Percentiles rank a stretch among this genome's conserved stretches.
Conservation (phyloP, 129 eudicot species). For the Chrysanthemum lavandulifolium region DNA sequence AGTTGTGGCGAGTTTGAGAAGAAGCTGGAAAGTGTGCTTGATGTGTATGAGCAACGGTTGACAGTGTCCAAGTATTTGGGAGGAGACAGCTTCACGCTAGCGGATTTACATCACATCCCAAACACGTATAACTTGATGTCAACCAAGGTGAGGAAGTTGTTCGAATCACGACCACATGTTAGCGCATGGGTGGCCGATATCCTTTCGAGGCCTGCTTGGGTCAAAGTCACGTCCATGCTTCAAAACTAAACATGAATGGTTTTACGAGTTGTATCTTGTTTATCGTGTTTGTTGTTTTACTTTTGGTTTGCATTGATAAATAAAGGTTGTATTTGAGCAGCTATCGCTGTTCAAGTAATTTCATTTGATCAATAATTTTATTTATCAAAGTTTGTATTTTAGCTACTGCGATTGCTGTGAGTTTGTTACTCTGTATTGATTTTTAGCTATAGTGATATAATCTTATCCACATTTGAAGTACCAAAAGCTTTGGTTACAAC, state of each 20-base stretch:
- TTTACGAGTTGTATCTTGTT: not conserved
- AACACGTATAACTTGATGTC: not conserved
- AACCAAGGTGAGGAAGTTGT: not conserved
- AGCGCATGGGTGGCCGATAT: conserved; percentile 6
- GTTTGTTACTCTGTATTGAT: too few species aligned
- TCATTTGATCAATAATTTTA: too few species aligned
- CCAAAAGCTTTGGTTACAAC: too few species aligned
- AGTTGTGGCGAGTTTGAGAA: conserved; percentile 4
- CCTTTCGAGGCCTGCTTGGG: conserved; percentile 6
- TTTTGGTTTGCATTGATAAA: too few species aligned
- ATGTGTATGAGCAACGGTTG: conserved; percentile 5
- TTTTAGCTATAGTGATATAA: too few species aligned
- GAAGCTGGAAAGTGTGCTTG: conserved; percentile 5
- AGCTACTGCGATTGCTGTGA: too few species aligned
- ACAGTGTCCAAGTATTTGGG: not conserved
- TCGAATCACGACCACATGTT: not conserved
- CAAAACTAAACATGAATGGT: not conserved
- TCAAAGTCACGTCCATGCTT: conserved; percentile 7
- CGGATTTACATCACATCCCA: not conserved
- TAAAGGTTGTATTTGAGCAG: too few species aligned
- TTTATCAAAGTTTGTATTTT: too few species aligned
- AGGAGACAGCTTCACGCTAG: not conserved
- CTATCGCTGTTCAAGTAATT: too few species aligned
- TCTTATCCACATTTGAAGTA: too few species aligned
- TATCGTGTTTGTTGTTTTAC: not conserved